Evolutionary conservation across 176 grass and related monocot genomes (phyloP).

Genomic region (Juncus inflexus): DNA sequence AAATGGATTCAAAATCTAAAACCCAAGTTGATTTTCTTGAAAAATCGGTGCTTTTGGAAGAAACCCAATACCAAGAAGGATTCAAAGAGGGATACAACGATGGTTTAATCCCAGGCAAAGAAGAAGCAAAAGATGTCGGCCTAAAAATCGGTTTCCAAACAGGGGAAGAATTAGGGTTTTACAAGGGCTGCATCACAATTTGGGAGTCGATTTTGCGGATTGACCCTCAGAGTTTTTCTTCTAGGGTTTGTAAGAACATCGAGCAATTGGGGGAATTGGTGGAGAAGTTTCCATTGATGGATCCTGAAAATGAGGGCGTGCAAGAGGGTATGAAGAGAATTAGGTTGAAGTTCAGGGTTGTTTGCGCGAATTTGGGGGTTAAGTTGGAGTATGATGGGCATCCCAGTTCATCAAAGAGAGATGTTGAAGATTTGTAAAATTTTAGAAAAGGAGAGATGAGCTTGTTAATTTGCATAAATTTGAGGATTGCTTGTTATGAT

Average conservation of each 20-base stretch:
- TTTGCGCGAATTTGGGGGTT: slow-evolving; percentile 51
- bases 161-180: slow-evolving; percentile 82
- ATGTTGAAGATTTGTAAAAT: slow-evolving; percentile 41
- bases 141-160: slow-evolving; percentile 65
- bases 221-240: slow-evolving; percentile 44
- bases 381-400: slow-evolving; percentile 63
- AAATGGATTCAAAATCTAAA: slow-evolving; percentile 45
- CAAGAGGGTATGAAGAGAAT: slow-evolving; percentile 60
- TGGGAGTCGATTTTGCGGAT: slow-evolving; percentile 45
- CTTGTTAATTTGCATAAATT: no score
- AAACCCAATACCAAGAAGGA: slow-evolving; percentile 58
- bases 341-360: slow-evolving; percentile 68
- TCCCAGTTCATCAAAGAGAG: slow-evolving; percentile 34
- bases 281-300: slow-evolving; percentile 37
- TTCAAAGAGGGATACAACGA: slow-evolving; percentile 62
- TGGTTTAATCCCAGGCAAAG: slow-evolving; percentile 53
- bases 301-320: slow-evolving; percentile 59
- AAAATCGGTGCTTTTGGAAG: slow-evolving; percentile 52
- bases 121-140: slow-evolving; percentile 61
- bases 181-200: slow-evolving; percentile 59
- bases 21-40: slow-evolving; percentile 50
- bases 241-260: slow-evolving; percentile 53
- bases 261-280: slow-evolving; percentile 50
- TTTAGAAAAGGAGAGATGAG: not conserved
- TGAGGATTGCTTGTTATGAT: no score